Percentiles rank a stretch among this genome's conserved stretches.
Evolutionary conservation across 805 yeast species (phyloP).

Genomic region (Candida maris): DNA sequence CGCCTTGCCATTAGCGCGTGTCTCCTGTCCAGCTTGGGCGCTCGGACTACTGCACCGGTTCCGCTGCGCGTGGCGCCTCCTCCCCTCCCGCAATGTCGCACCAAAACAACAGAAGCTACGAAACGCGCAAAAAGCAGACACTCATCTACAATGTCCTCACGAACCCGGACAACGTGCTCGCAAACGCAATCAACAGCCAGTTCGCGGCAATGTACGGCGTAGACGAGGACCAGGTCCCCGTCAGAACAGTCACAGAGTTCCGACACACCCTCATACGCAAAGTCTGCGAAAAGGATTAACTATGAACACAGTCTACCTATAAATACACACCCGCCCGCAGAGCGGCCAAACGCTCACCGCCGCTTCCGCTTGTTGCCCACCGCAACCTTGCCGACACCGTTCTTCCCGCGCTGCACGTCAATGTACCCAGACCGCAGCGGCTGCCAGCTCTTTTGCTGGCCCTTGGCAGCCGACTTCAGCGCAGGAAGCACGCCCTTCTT

Average conservation of each 20-base stretch:
- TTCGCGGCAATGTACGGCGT: slow-evolving; percentile 12
- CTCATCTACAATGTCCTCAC: slow-evolving; percentile 13
- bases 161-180: slow-evolving; percentile 18
- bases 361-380: slow-evolving; percentile 3
- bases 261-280: slow-evolving; percentile 14
- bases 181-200: slow-evolving; percentile 14
- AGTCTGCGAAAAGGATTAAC: slow-evolving; percentile 14
- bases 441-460: neutral
- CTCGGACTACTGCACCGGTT: slow-evolving; percentile 49
- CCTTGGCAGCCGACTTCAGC: neutral
- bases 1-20: too few species aligned
- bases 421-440: slow-evolving; percentile 15
- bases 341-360: neutral
- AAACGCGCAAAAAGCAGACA: slow-evolving; percentile 12
- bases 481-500: slow-evolving; percentile 2
- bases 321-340: neutral
- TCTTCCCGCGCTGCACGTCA: slow-evolving; percentile 5
- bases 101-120: slow-evolving; percentile 9
- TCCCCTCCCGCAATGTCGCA: slow-evolving; percentile 7
- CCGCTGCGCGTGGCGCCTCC: neutral
- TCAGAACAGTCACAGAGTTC: slow-evolving; percentile 13
- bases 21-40: slow-evolving; percentile 93
- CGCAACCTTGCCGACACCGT: slow-evolving; percentile 1
- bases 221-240: neutral
- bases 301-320: too few species aligned